Evolutionary conservation across 2,329 filamentous ascomycete genomes (phyloP).

Genomic region (Penicillium vulpinum): DNA sequence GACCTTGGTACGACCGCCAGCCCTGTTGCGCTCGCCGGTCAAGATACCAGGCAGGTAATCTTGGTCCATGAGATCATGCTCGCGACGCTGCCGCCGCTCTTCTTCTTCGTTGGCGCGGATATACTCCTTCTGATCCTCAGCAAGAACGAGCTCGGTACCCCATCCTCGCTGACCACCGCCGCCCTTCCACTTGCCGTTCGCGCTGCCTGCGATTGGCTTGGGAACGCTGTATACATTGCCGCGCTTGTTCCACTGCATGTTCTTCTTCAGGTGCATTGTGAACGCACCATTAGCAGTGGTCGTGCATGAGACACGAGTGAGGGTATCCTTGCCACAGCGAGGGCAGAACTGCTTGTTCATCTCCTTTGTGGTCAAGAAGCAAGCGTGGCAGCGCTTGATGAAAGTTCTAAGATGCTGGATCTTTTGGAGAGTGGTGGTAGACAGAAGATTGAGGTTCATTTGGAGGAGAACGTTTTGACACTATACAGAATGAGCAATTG

Average conservation of each 20-base stretch:
- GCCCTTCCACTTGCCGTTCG: slow-evolving; percentile 71
- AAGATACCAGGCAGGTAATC: slow-evolving; percentile 86
- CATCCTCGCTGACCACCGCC: slow-evolving; percentile 82
- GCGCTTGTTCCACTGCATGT: slow-evolving; percentile 93
- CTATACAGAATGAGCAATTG: slow-evolving; percentile 23
- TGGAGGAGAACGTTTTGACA: slow-evolving; percentile 87
- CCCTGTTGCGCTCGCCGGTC: slow-evolving; percentile 70
- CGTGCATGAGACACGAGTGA: slow-evolving; percentile 81
- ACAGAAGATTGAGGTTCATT: slow-evolving; percentile 89
- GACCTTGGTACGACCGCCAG: slow-evolving; percentile 69
- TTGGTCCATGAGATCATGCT: slow-evolving; percentile 88
- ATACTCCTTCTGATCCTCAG: slow-evolving; percentile 97
- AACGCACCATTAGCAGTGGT: slow-evolving; percentile 80
- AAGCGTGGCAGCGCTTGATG: slow-evolving; percentile 89
- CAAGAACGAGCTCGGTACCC: slow-evolving; percentile 78
- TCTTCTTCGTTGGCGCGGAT: slow-evolving; percentile 62
- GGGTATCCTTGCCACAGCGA: slow-evolving; percentile 80
- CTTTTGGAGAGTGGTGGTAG: slow-evolving; percentile 68
- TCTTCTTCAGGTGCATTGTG: slow-evolving; percentile 82
- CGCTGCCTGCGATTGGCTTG: slow-evolving; percentile 77
- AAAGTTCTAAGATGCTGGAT: slow-evolving; percentile 85
- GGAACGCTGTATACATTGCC: slow-evolving; percentile 92
- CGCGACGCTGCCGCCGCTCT: slow-evolving; percentile 59
- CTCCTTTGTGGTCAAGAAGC: slow-evolving; percentile 81
- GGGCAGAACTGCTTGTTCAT: slow-evolving; percentile 91